Evolutionary conservation across 2,329 filamentous ascomycete species (phyloP).

Genomic region (Colletotrichum simmondsii): DNA sequence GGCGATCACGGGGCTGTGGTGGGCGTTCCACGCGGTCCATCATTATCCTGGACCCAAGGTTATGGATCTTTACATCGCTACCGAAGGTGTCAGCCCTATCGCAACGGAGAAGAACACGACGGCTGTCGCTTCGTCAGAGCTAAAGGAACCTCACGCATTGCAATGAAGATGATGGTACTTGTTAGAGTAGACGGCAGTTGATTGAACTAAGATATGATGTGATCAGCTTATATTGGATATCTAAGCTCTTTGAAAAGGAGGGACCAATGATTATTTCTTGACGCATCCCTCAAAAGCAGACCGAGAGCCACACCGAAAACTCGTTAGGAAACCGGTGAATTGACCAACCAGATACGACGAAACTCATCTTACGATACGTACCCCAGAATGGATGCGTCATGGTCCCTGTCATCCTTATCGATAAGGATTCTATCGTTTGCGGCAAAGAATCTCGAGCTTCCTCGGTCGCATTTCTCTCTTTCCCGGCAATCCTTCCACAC

Average conservation of each 20-base stretch:
- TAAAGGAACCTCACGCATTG: not conserved
- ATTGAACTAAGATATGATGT: too few relatives aligned
- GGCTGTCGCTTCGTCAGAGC: constrained; percentile 15
- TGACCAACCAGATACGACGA: not conserved
- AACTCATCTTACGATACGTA: not conserved
- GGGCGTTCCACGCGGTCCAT: constrained; percentile 56
- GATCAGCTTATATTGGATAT: too few relatives aligned
- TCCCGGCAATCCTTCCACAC: not conserved
- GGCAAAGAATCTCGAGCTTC: constrained; percentile 12
- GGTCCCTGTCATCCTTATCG: constrained; percentile 13
- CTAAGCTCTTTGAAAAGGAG: not conserved
- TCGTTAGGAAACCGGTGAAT: not conserved
- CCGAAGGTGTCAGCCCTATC: constrained; percentile 31
- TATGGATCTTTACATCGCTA: constrained; percentile 55
- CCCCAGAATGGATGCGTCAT: constrained; percentile 24
- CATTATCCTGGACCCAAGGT: constrained; percentile 64
- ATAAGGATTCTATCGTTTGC: constrained; percentile 3
- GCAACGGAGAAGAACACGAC: constrained; percentile 20
- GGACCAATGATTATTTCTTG: not conserved
- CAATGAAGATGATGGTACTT: not conserved
- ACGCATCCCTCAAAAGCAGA: not conserved
- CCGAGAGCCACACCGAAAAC: not conserved
- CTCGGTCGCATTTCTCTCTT: not conserved
- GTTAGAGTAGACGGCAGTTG: not conserved
- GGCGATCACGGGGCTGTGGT: constrained; percentile 59